Percentiles rank a stretch among this genome's conserved stretches.
Conservation (phyloP, 2,329 filamentous ascomycete genomes). For the Penicillium sp. region DNA sequence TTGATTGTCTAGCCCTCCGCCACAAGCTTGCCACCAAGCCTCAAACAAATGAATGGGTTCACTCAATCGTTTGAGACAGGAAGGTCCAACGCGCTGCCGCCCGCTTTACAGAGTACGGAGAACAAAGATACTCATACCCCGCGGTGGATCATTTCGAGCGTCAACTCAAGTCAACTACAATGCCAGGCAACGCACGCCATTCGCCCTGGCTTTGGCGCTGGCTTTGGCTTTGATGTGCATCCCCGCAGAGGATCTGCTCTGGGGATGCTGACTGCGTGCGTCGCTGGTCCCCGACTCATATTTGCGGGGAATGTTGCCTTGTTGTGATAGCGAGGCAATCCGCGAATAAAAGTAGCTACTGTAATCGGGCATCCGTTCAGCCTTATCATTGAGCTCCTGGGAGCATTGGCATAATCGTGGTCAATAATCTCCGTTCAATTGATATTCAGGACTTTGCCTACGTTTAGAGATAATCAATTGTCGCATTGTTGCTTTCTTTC, state of each 20-base stretch:
- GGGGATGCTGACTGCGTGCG: slow-evolving; percentile 16
- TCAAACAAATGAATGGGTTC: slow-evolving; percentile 4
- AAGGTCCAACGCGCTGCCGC: not conserved
- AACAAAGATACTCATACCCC: slow-evolving; percentile 4
- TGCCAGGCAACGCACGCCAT: slow-evolving; percentile 9
- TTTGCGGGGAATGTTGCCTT: slow-evolving; percentile 7
- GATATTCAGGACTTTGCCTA: not conserved
- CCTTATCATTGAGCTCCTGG: slow-evolving; percentile 7
- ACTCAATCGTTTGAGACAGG: slow-evolving; percentile 2
- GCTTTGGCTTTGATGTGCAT: slow-evolving; percentile 1
- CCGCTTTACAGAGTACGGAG: not conserved
- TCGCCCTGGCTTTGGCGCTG: too few relatives aligned
- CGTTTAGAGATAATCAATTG: not conserved
- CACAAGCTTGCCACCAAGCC: slow-evolving; percentile 1
- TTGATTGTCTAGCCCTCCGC: slow-evolving; percentile 7
- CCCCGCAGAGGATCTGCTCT: slow-evolving; percentile 10
- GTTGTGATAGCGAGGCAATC: slow-evolving; percentile 4
- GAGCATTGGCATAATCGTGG: too few relatives aligned
- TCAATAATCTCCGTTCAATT: not conserved
- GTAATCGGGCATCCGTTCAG: not conserved
- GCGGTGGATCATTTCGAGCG: slow-evolving; percentile 6
- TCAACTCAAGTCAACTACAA: too few relatives aligned
- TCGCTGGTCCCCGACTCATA: slow-evolving; percentile 11
- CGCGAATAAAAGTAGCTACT: slow-evolving; percentile 5
- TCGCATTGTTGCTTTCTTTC: too few relatives aligned